Percentiles rank a stretch among this genome's conserved stretches.
Conservation (phyloP, 495 filamentous ascomycete genomes). For the Aspergillus heteromorphus region DNA sequence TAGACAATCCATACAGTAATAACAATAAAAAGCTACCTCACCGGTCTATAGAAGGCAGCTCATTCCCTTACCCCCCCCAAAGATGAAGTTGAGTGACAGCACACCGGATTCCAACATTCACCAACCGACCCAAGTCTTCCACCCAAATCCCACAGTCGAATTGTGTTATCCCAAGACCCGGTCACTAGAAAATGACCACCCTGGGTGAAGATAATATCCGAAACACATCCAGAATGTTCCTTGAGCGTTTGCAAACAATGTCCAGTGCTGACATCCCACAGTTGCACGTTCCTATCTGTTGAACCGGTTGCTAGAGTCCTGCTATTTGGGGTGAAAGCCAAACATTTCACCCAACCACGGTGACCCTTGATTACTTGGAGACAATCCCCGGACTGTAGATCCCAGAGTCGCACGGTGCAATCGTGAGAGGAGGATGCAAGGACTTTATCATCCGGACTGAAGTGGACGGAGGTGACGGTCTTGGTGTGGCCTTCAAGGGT, state of each 20-base stretch:
- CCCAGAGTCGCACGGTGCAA: neutral
- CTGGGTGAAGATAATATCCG: constrained; percentile 28
- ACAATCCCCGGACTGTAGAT: neutral
- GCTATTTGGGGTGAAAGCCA: neutral
- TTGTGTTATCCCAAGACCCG: constrained; percentile 9
- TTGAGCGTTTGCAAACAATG: constrained; percentile 11
- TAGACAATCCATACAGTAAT: too few species aligned
- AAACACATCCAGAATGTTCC: constrained; percentile 15
- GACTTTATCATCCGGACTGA: neutral
- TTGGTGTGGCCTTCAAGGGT: neutral
- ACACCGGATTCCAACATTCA: neutral
- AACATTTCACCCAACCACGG: neutral
- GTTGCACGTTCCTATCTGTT: constrained; percentile 23
- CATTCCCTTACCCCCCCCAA: too few species aligned
- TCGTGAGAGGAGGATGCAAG: neutral
- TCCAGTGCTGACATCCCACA: constrained; percentile 31
- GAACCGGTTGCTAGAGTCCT: constrained; percentile 26
- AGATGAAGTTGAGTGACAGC: too few species aligned
- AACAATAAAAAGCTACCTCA: too few species aligned
- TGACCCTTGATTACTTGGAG: neutral
- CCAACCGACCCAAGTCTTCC: neutral
- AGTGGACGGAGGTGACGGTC: neutral
- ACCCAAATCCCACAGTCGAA: constrained; percentile 18
- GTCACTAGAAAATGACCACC: constrained; percentile 28
- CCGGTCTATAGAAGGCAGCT: too few species aligned